These are phyloP conservation scores for Juglanconis sp. DNA, from an alignment of 2,329 filamentous ascomycete genomes.

Conservation along the genomic window DNA sequence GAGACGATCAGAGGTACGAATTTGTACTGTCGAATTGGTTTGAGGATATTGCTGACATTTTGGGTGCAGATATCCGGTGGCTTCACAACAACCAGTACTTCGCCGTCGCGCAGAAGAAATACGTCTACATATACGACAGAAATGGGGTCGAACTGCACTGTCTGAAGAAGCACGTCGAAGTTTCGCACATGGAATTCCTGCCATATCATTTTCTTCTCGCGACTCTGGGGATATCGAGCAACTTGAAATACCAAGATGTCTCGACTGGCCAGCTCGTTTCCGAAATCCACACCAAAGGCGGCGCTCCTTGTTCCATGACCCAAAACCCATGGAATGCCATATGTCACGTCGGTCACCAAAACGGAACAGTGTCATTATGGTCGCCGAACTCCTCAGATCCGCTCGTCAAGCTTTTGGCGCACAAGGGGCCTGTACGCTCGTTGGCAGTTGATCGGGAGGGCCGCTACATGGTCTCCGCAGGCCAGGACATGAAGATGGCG, in stretches of 20 bases:
- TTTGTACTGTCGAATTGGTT: not conserved
- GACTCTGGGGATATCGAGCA: slow-evolving; percentile 78
- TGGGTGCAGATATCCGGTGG: slow-evolving; percentile 70
- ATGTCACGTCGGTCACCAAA: slow-evolving; percentile 88
- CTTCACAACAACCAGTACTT: slow-evolving; percentile 94
- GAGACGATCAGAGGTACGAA: slow-evolving; percentile 70
- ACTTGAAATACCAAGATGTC: slow-evolving; percentile 91
- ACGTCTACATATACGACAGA: slow-evolving; percentile 93
- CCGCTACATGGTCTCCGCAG: slow-evolving; percentile 91
- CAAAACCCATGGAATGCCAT: slow-evolving; percentile 94
- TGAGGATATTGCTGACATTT: not conserved
- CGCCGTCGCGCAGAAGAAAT: slow-evolving; percentile 92
- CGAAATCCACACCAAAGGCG: slow-evolving; percentile 81
- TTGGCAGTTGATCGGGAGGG: slow-evolving; percentile 85
- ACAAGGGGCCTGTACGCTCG: slow-evolving; percentile 82
- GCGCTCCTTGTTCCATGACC: slow-evolving; percentile 75
- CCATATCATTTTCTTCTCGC: slow-evolving; percentile 94
- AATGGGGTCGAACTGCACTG: slow-evolving; percentile 91
- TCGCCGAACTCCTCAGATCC: slow-evolving; percentile 86
- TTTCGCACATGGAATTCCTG: slow-evolving; percentile 90
- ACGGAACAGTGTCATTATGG: slow-evolving; percentile 92
- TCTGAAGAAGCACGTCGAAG: slow-evolving; percentile 84
- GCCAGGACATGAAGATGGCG: slow-evolving; percentile 87
- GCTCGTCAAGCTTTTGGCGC: slow-evolving; percentile 85
- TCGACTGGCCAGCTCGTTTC: slow-evolving; percentile 87